Percentiles rank a stretch among this genome's conserved stretches.
Conservation (phyloP, 2,329 filamentous ascomycete genomes). For the Aspergillus sp. region DNA sequence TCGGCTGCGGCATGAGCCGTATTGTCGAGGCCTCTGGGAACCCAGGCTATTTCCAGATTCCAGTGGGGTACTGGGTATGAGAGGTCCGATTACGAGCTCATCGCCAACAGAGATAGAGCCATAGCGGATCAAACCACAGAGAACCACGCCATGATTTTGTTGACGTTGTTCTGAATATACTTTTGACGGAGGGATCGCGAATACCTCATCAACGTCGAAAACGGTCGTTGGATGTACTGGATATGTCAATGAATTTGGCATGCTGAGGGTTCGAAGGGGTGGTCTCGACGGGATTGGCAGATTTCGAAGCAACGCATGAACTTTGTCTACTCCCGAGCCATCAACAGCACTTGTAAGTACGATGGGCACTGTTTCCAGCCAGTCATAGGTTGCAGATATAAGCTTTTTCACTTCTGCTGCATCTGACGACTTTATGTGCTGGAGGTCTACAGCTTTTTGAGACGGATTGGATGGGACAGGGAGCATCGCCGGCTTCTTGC, state of each 20-base stretch:
- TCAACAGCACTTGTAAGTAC: conserved; percentile 83
- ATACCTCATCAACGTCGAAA: conserved; percentile 91
- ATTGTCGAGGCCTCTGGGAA: conserved; percentile 16
- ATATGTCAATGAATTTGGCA: conserved; percentile 14
- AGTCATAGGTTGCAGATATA: conserved; percentile 44
- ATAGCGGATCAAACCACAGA: conserved; percentile 81
- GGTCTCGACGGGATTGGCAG: conserved; percentile 65
- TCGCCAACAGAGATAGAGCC: conserved; percentile 78
- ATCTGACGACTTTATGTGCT: conserved; percentile 58
- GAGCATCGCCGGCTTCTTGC: conserved; percentile 72
- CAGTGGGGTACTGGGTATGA: conserved; percentile 49
- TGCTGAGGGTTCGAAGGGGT: conserved; percentile 21
- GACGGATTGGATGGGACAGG: conserved; percentile 45
- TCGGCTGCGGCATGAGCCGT: conserved; percentile 29
- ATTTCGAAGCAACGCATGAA: conserved; percentile 77
- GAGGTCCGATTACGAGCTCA: conserved; percentile 75
- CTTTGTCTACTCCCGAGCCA: conserved; percentile 74
- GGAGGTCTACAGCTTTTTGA: conserved; percentile 54
- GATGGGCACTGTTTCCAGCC: conserved; percentile 69
- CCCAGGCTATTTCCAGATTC: conserved; percentile 48
- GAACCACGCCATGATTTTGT: conserved; percentile 64
- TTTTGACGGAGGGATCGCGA: conserved; percentile 68
- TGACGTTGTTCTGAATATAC: conserved; percentile 47
- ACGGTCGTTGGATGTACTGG: conserved; percentile 60
- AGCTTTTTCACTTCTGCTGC: conserved; percentile 58